Conservation (phyloP, 2,329 filamentous ascomycete genomes). For the Blastomyces percursus region DNA sequence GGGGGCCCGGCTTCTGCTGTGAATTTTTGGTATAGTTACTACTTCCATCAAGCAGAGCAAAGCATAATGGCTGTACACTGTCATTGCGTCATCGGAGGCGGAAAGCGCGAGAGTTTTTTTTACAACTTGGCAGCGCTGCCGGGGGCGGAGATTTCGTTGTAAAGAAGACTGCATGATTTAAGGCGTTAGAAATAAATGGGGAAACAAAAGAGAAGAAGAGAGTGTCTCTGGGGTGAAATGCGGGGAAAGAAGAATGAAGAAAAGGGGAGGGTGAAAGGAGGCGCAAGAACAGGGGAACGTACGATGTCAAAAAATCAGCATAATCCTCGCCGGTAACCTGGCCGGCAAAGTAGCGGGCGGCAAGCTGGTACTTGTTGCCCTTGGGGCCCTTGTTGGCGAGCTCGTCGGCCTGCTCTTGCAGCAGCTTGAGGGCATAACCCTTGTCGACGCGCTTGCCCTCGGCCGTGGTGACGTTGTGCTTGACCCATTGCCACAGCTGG, state of each 20-base stretch:
- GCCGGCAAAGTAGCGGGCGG: constrained; percentile 80
- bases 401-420: constrained; percentile 73
- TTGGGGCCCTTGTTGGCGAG: constrained; percentile 63
- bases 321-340: constrained; percentile 98
- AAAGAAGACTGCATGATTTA: constrained; percentile 54
- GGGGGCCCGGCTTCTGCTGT: too few relatives aligned
- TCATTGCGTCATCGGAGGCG: neutral
- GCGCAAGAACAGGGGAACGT: constrained; percentile 30
- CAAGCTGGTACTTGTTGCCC: constrained; percentile 85
- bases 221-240: too few relatives aligned
- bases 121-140: constrained; percentile 54
- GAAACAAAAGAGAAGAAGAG: constrained; percentile 9
- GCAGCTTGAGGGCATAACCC: constrained; percentile 72
- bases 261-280: too few relatives aligned
- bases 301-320: constrained; percentile 86
- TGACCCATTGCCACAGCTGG: constrained; percentile 95
- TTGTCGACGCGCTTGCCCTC: constrained; percentile 93
- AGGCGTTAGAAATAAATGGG: constrained; percentile 11
- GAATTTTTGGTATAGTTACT: too few relatives aligned
- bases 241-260: too few relatives aligned
- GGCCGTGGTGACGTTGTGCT: constrained; percentile 59
- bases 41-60: too few relatives aligned
- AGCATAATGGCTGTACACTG: too few relatives aligned
- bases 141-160: constrained; percentile 74
- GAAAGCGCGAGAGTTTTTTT: constrained; percentile 9